A percentile compares a stretch with the other conserved stretches of the same genome.
Conservation (phyloP, 257 asterid genomes). For the Penstemon eatonii region DNA sequence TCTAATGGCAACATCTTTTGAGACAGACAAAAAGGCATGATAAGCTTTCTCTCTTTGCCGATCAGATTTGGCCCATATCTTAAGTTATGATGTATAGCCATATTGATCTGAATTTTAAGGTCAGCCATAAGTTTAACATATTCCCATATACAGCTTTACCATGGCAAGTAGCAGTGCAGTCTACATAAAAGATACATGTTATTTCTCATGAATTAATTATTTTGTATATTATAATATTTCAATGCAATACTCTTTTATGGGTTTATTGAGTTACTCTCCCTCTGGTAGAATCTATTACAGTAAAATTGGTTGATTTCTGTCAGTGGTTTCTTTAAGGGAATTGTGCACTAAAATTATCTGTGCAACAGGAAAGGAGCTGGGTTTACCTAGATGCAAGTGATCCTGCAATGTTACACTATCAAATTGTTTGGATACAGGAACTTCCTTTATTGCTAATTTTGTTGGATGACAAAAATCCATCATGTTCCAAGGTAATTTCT, state of each 20-base stretch:
- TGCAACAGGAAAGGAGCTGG: conserved; percentile 56
- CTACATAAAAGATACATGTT: not conserved
- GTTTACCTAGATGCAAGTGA: conserved; percentile 43
- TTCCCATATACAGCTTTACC: not conserved
- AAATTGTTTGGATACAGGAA: conserved; percentile 61
- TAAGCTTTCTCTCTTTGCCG: not conserved
- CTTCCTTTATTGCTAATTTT: conserved; percentile 68
- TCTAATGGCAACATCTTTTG: not conserved
- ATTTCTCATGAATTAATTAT: not conserved
- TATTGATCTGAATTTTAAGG: conserved; percentile 10
- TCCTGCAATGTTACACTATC: conserved; percentile 53
- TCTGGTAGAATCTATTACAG: not conserved
- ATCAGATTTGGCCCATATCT: conserved; percentile 7
- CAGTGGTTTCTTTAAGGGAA: conserved; percentile 9
- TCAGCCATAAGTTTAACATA: not conserved
- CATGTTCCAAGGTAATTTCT: conserved; percentile 63
- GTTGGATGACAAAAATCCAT: conserved; percentile 61
- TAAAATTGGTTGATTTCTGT: conserved; percentile 9
- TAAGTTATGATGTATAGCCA: not conserved
- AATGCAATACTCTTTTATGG: not conserved
- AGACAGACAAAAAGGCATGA: not conserved
- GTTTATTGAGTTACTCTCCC: not conserved
- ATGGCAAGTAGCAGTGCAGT: conserved; percentile 12
- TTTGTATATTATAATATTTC: not conserved
- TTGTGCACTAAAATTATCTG: conserved; percentile 11